Evolutionary conservation across 768 basidiomycete genomes (phyloP).

Genomic region (Leccinellum rugosiceps): DNA sequence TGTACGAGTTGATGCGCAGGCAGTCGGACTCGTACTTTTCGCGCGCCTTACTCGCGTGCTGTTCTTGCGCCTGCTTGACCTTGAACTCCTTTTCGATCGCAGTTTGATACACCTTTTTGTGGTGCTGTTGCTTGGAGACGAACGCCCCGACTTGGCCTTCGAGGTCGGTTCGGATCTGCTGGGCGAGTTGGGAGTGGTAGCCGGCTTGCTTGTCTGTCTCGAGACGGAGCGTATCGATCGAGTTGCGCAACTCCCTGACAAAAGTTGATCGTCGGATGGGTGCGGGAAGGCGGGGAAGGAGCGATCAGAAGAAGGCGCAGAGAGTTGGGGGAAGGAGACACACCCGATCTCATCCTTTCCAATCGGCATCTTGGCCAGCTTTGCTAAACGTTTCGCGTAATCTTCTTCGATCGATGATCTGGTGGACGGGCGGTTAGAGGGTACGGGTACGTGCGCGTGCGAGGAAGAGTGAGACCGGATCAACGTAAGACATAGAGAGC

Average conservation of each 20-base stretch:
- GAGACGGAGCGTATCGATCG: slow-evolving; percentile 71
- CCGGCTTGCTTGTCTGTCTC: slow-evolving; percentile 85
- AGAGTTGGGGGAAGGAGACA: slow-evolving; percentile 29
- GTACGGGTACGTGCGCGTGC: background rate
- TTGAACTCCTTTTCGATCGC: slow-evolving; percentile 90
- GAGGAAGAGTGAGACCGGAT: background rate
- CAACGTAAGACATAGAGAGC: background rate
- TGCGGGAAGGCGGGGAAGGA: background rate
- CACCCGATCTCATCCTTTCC: slow-evolving; percentile 95
- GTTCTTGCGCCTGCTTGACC: slow-evolving; percentile 81
- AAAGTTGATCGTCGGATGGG: background rate
- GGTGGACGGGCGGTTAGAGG: background rate
- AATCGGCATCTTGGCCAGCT: slow-evolving; percentile 69
- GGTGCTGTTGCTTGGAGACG: slow-evolving; percentile 59
- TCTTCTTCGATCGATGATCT: slow-evolving; percentile 94
- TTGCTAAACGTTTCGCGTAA: slow-evolving; percentile 81
- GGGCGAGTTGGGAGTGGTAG: slow-evolving; percentile 70
- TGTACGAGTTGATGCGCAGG: slow-evolving; percentile 88
- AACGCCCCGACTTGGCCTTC: slow-evolving; percentile 65
- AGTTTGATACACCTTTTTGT: slow-evolving; percentile 70
- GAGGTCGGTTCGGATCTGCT: slow-evolving; percentile 71
- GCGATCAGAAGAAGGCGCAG: background rate
- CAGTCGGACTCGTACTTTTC: slow-evolving; percentile 95
- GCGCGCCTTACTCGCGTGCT: slow-evolving; percentile 81
- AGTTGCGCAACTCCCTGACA: slow-evolving; percentile 72